phyloP scores from a whole-genome alignment of 768 basidiomycete species.

The Hericium erinaceus region DNA sequence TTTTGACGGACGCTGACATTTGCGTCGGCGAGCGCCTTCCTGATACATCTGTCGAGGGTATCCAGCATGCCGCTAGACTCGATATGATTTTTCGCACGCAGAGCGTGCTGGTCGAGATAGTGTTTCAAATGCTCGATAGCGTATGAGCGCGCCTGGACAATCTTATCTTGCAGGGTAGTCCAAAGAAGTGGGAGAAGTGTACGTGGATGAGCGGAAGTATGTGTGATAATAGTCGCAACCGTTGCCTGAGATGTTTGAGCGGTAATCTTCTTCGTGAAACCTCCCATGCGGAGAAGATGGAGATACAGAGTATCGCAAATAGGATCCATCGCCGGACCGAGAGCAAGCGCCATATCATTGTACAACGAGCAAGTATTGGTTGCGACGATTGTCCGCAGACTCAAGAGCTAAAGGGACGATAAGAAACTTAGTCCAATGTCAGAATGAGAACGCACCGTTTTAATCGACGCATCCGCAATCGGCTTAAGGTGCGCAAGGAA shows the following conservation, averaged over 20 bases:
- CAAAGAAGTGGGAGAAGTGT: slow-evolving; percentile 60
- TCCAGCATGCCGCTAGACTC: slow-evolving; percentile 66
- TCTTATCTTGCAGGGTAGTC: slow-evolving; percentile 72
- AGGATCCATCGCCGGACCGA: slow-evolving; percentile 66
- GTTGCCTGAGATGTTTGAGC: slow-evolving; percentile 78
- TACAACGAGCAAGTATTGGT: slow-evolving; percentile 72
- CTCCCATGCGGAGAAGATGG: slow-evolving; percentile 79
- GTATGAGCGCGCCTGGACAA: slow-evolving; percentile 59
- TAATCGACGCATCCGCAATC: slow-evolving; percentile 75
- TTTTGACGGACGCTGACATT: slow-evolving; percentile 74
- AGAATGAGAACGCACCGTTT: slow-evolving; percentile 45
- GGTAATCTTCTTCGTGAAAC: slow-evolving; percentile 86
- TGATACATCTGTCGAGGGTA: slow-evolving; percentile 61
- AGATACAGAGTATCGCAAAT: slow-evolving; percentile 69
- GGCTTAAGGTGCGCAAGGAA: slow-evolving; percentile 72
- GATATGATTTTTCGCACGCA: slow-evolving; percentile 50
- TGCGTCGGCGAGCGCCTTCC: slow-evolving; percentile 64
- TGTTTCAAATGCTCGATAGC: slow-evolving; percentile 62
- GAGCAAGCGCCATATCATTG: slow-evolving; percentile 55
- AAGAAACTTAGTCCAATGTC: slow-evolving; percentile 2
- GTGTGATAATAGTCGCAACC: slow-evolving; percentile 55
- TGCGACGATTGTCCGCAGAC: slow-evolving; percentile 87
- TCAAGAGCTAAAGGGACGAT: slow-evolving; percentile 50
- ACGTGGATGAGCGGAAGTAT: slow-evolving; percentile 66
- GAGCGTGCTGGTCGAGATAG: slow-evolving; percentile 67